A percentile compares a stretch with the other conserved stretches of the same genome.
Evolutionary conservation across 2,329 filamentous ascomycete genomes (phyloP).

Genomic region (Phaeoacremonium minimum): DNA sequence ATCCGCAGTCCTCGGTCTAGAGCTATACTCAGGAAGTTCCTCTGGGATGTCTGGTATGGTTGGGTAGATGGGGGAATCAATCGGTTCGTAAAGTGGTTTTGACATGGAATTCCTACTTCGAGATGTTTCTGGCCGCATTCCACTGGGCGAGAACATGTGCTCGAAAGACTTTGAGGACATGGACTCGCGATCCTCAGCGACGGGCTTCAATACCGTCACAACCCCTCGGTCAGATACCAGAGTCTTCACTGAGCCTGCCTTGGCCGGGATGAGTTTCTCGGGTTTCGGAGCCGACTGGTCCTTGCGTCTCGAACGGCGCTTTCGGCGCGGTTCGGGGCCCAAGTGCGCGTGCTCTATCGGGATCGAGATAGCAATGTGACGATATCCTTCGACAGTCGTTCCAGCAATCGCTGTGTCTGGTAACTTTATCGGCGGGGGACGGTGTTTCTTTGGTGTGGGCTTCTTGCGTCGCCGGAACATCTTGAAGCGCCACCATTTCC

Average conservation of each 20-base stretch:
- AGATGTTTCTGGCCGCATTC: no score
- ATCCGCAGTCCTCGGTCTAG: no score
- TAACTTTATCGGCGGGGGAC: constrained; percentile 29
- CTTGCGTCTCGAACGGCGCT: background rate
- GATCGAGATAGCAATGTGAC: constrained; percentile 59
- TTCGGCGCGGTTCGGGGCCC: constrained; percentile 20
- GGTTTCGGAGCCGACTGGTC: background rate
- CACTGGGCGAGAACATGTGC: no score
- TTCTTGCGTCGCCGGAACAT: constrained; percentile 33
- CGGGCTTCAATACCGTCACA: constrained; percentile 26
- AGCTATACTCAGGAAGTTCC: no score
- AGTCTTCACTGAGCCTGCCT: background rate
- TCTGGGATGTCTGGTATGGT: no score
- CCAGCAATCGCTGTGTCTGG: constrained; percentile 54
- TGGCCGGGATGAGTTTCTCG: no score
- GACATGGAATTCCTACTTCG: no score
- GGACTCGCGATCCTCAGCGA: constrained; percentile 29
- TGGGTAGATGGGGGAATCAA: no score
- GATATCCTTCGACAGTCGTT: constrained; percentile 46
- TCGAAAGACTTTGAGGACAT: constrained; percentile 4
- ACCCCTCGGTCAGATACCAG: constrained; percentile 9
- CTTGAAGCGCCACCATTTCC: constrained; percentile 27
- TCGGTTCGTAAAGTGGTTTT: no score
- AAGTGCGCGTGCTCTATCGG: constrained; percentile 45
- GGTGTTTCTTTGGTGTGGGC: constrained; percentile 15